Percentiles rank a stretch among this genome's conserved stretches.
These are phyloP conservation scores for Auriscalpium microsporum DNA, from an alignment of 768 basidiomycete species.

Conservation along the genomic window DNA sequence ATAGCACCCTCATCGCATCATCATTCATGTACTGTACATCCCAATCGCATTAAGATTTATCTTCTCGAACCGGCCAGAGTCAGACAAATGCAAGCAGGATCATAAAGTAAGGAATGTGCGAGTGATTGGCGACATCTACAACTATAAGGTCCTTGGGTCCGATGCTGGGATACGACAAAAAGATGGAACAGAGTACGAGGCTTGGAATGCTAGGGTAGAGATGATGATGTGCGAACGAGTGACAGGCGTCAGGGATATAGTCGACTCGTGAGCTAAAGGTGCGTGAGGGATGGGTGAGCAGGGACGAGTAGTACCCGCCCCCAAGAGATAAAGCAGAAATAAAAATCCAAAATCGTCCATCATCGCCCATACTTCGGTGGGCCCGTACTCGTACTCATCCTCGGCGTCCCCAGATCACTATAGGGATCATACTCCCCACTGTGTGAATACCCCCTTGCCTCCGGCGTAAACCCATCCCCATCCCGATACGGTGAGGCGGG, in stretches of 20 bases:
- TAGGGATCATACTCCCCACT: slow-evolving; percentile 33
- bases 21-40: background rate
- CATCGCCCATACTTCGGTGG: background rate
- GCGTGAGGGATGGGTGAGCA: too few relatives aligned
- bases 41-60: background rate
- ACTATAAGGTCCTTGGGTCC: background rate
- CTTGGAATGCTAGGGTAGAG: too few relatives aligned
- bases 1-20: background rate
- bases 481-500: slow-evolving; percentile 27
- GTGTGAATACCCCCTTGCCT: slow-evolving; percentile 12
- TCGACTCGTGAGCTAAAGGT: too few relatives aligned
- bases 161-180: background rate
- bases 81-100: background rate
- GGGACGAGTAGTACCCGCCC: background rate
- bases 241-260: too few relatives aligned
- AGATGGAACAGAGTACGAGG: too few relatives aligned
- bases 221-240: too few relatives aligned
- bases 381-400: slow-evolving; percentile 19
- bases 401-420: slow-evolving; percentile 18
- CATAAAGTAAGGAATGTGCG: slow-evolving; percentile 1
- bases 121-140: background rate
- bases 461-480: background rate
- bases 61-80: background rate
- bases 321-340: background rate
- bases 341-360: background rate